Evolutionary conservation across 2,329 filamentous ascomycete species (phyloP), one percentile per base, ranked within the genome.

Genomic region (Pseudocercospora fuligena): DNA sequence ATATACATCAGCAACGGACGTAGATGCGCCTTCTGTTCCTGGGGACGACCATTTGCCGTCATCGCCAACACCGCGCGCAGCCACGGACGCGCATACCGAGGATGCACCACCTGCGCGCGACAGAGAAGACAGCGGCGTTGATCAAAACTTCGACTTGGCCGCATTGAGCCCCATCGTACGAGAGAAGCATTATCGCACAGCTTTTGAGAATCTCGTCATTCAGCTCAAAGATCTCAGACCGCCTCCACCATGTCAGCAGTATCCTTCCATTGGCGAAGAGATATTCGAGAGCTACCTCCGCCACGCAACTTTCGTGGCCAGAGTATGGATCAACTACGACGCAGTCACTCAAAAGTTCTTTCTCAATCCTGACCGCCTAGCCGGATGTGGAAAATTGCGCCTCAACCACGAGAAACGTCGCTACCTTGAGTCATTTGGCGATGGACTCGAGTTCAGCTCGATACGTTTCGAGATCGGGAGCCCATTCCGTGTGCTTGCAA

Each of bases 291-390:
- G 40, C 9, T 71, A 64, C 57, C 31, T 71, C 25, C 14, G 47
- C 7, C 43, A 60, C 25, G 60, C 56, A 46, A 67, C 66, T 19
- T 33, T 72, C 61, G 33, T 21, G 14, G 58, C 64, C n/a, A 62
- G 58, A 14, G 27, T 71, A 66, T 72, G 70, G 70, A 49, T 61
- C 43, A 71, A 72, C 51, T 71, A 72, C 69, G 69, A 71, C 36
- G 43, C 54, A 4, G 19, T 2, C 14, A 21, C 11, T n/a, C 40
- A 60, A 8, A 14, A 60, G 0, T 67, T 67, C 53, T 71, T 62
- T 60, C 21, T 12, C 16, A 51, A 67, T 4, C 25, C 58, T 6
- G 25, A 36, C 11, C 66, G 67, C 19, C 2, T 69, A 11, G 25
- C 36, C 1, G 53, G 53, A 27, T 68, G 66, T 58, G 69, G 70